Evolutionary conservation across 2,329 filamentous ascomycete species (phyloP).

Genomic region (Colletotrichum scovillei): DNA sequence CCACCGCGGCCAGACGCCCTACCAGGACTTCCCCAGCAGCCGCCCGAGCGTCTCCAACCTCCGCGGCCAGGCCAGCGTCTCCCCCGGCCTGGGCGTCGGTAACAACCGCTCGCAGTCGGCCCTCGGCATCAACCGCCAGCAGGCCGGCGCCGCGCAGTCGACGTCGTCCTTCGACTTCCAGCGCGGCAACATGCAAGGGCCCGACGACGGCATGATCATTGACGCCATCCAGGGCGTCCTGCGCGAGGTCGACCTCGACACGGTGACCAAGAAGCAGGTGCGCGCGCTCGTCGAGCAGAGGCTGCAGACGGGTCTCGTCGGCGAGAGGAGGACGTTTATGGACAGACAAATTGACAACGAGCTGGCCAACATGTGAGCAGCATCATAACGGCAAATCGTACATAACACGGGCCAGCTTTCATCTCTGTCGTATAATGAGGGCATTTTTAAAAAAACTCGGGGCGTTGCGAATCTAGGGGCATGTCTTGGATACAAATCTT

Average conservation of each 20-base stretch:
- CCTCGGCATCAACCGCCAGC: slow-evolving; percentile 59
- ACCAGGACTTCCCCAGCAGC: slow-evolving; percentile 64
- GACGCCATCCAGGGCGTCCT: slow-evolving; percentile 88
- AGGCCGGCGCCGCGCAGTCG: slow-evolving; percentile 58
- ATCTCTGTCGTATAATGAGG: slow-evolving; percentile 22
- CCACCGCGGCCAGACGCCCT: slow-evolving; percentile 65
- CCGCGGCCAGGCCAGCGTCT: slow-evolving; percentile 59
- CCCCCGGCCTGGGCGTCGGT: slow-evolving; percentile 52
- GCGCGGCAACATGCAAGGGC: slow-evolving; percentile 67
- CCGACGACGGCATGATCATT: slow-evolving; percentile 83
- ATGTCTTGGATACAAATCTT: slow-evolving; percentile 8
- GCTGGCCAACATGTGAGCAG: slow-evolving; percentile 84
- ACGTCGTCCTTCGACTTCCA: slow-evolving; percentile 73
- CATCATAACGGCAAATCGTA: slow-evolving; percentile 11
- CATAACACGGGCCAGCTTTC: slow-evolving; percentile 16
- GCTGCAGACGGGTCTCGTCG: slow-evolving; percentile 87
- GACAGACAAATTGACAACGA: slow-evolving; percentile 94
- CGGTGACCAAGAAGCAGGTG: slow-evolving; percentile 98
- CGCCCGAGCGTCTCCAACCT: slow-evolving; percentile 73
- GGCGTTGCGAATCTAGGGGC: slow-evolving; percentile 24
- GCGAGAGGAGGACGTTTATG: slow-evolving; percentile 89
- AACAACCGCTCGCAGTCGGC: slow-evolving; percentile 55
- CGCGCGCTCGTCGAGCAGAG: slow-evolving; percentile 92
- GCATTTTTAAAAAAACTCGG: slow-evolving; percentile 17
- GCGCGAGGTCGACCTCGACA: slow-evolving; percentile 90